Conservation (phyloP, 1,284 basidiomycete species). For the Naganishia cerealis region DNA sequence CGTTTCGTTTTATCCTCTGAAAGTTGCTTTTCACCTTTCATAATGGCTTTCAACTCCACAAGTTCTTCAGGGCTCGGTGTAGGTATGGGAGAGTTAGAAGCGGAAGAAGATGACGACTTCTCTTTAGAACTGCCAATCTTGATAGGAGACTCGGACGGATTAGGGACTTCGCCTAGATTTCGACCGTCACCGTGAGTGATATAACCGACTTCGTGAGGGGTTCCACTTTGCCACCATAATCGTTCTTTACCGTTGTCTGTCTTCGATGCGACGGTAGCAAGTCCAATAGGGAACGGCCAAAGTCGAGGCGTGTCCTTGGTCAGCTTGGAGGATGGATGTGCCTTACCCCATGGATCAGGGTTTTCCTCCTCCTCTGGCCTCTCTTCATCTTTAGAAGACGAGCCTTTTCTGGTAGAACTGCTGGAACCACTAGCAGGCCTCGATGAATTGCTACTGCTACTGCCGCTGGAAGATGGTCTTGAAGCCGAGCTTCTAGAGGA, state of each 20-base stretch:
- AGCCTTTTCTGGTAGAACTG: background rate
- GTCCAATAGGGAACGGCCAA: slow-evolving; percentile 34
- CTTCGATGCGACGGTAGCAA: slow-evolving; percentile 11
- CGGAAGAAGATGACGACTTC: background rate
- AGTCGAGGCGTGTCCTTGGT: slow-evolving; percentile 16
- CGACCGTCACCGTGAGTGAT: slow-evolving; percentile 8
- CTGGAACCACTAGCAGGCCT: background rate
- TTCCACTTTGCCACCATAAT: slow-evolving; percentile 33
- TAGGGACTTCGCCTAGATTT: background rate
- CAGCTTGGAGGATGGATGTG: slow-evolving; percentile 26
- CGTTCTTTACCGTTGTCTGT: slow-evolving; percentile 1
- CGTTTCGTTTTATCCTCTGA: slow-evolving; percentile 9
- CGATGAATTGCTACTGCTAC: slow-evolving; percentile 5
- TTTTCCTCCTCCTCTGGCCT: slow-evolving; percentile 7
- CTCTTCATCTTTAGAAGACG: background rate
- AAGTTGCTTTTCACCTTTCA: slow-evolving; percentile 7
- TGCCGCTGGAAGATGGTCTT: background rate
- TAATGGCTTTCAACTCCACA: slow-evolving; percentile 16
- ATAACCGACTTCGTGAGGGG: slow-evolving; percentile 26
- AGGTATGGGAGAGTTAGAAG: background rate
- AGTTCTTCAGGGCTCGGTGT: background rate
- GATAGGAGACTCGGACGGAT: background rate
- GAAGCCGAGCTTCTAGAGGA: slow-evolving; percentile 13
- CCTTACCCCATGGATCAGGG: slow-evolving; percentile 28
- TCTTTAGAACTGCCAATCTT: slow-evolving; percentile 3